These are phyloP conservation scores for Phytopythium litorale DNA, from an alignment of 352 stramenopile species.

Conservation along the genomic window DNA sequence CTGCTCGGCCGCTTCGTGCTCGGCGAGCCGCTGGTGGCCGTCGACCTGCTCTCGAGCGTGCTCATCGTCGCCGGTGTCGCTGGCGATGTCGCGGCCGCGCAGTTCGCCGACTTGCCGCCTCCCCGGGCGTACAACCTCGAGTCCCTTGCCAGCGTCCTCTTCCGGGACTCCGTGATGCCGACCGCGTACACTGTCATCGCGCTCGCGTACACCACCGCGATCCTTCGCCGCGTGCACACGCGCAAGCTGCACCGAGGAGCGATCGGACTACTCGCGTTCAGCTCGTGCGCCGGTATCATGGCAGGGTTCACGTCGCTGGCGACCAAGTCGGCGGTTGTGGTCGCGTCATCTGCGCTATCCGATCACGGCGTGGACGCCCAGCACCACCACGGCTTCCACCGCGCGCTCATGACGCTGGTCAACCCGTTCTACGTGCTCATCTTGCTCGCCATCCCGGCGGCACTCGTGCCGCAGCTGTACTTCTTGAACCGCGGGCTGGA, in stretches of 20 bases:
- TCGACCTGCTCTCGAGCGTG: conserved; percentile 52
- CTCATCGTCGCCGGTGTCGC: conserved; percentile 62
- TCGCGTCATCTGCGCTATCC: conserved; percentile 47
- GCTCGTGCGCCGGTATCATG: conserved; percentile 71
- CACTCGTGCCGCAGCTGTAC: conserved; percentile 65
- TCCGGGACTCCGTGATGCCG: conserved; percentile 54
- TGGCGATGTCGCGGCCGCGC: conserved; percentile 56
- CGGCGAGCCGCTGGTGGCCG: conserved; percentile 40
- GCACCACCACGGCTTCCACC: conserved; percentile 6
- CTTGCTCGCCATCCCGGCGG: conserved; percentile 48
- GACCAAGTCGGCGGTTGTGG: conserved; percentile 72
- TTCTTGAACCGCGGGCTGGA: conserved; percentile 79
- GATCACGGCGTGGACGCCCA: background rate
- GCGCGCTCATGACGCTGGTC: conserved; percentile 44
- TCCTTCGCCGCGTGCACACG: conserved; percentile 51
- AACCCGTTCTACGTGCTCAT: conserved; percentile 72
- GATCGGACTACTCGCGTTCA: conserved; percentile 61
- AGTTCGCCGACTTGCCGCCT: conserved; percentile 31
- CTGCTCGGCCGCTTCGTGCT: conserved; percentile 65
- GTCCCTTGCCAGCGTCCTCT: conserved; percentile 40
- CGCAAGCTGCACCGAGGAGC: conserved; percentile 49
- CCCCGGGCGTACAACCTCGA: conserved; percentile 54
- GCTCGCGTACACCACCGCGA: conserved; percentile 40
- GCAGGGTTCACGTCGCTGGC: conserved; percentile 71
- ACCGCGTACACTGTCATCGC: conserved; percentile 44